Evolutionary conservation across 23 red algal species (phyloP).

Genomic region (Cyanidioschyzon merolae): DNA sequence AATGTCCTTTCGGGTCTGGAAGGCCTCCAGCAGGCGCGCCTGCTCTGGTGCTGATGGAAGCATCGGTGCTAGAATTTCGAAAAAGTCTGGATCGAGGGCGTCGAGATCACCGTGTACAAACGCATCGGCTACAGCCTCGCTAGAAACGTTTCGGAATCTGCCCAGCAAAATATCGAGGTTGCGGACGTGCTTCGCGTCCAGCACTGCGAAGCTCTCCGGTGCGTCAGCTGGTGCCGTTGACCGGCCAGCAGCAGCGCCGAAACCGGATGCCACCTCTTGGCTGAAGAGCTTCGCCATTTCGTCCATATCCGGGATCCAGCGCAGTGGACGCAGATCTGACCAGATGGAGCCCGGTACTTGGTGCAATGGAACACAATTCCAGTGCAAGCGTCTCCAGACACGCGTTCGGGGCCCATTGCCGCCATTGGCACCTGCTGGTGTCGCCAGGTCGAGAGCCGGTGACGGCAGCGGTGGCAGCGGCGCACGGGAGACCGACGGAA

Average conservation of each 20-base stretch:
- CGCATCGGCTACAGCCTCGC: neutral
- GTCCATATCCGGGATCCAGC: neutral
- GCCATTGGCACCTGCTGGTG: no score
- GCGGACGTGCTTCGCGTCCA: constrained; percentile 1
- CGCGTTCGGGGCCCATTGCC: neutral
- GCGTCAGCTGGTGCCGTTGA: neutral
- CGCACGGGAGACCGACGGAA: no score
- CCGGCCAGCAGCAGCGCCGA: neutral
- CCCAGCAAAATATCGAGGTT: constrained; percentile 14
- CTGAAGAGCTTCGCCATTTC: neutral
- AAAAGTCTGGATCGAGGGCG: neutral
- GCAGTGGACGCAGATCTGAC: neutral
- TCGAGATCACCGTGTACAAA: neutral
- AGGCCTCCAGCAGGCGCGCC: neutral
- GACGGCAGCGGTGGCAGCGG: no score
- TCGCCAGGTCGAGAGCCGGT: no score
- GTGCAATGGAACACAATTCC: neutral
- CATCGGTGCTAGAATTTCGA: neutral
- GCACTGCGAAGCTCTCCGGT: neutral
- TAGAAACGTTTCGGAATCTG: neutral
- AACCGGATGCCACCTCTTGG: neutral
- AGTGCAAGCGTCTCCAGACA: neutral
- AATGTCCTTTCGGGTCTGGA: neutral
- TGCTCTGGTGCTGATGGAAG: neutral
- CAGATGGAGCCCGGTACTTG: neutral